Percentiles rank a stretch among this genome's conserved stretches.
Evolutionary conservation across 768 basidiomycete genomes (phyloP).

Genomic region (Dentipellis fragilis): DNA sequence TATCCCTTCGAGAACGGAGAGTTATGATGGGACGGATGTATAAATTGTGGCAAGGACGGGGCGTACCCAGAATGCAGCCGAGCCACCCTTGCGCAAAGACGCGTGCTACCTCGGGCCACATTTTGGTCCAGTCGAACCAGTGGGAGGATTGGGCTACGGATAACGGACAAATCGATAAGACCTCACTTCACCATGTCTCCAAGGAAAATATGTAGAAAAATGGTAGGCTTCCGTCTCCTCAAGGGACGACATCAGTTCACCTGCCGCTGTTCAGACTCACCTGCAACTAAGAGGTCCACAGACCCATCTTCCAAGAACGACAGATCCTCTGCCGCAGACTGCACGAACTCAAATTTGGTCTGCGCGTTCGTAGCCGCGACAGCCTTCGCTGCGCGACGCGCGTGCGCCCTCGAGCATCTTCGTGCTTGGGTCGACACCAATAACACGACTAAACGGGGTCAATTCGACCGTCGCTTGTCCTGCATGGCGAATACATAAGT

Average conservation of each 20-base stretch:
- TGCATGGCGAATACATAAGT: constrained; percentile 16
- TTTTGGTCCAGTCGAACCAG: constrained; percentile 68
- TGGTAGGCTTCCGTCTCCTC: too few species aligned
- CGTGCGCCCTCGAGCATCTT: constrained; percentile 48
- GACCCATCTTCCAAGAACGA: constrained; percentile 34
- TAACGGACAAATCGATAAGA: too few species aligned
- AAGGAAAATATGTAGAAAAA: too few species aligned
- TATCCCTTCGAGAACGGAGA: constrained; percentile 19
- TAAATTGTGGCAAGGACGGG: too few species aligned
- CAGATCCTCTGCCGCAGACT: constrained; percentile 46
- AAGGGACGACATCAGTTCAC: too few species aligned
- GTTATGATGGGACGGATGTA: too few species aligned
- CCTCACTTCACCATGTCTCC: too few species aligned
- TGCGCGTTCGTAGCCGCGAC: constrained; percentile 28
- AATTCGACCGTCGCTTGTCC: constrained; percentile 64
- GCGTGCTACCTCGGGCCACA: constrained; percentile 60
- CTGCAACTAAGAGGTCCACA: constrained; percentile 44
- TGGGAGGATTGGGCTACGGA: constrained; percentile 67
- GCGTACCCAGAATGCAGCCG: constrained; percentile 52
- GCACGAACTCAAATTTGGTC: constrained; percentile 24
- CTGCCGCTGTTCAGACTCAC: too few species aligned
- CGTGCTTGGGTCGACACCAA: constrained; percentile 67
- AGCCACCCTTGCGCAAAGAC: constrained; percentile 57
- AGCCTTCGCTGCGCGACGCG: constrained; percentile 38
- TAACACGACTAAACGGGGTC: constrained; percentile 43